Percentiles rank a stretch among this genome's conserved stretches.
phyloP scores from a whole-genome alignment of 176 grass and related monocot species.

The Stipa capillata region DNA sequence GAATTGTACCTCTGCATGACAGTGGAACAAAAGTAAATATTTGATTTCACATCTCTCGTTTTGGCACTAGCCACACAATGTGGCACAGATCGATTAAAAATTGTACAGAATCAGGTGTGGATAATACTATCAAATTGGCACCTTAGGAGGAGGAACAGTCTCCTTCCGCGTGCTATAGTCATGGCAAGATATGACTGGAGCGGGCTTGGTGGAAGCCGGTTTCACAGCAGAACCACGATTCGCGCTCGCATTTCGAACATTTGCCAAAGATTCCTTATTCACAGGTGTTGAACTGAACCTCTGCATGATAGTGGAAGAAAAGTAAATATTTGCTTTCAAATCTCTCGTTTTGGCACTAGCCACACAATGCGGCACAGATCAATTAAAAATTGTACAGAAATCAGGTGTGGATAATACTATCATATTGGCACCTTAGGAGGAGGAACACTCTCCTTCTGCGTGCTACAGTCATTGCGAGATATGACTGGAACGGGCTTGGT shows the following conservation, averaged over 20 bases:
- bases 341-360: no score
- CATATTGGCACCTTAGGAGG: neutral
- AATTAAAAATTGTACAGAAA: constrained; percentile 24
- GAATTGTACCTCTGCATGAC: no score
- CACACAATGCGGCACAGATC: no score
- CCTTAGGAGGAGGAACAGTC: neutral
- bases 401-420: neutral
- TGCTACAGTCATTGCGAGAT: neutral
- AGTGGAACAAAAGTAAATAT: no score
- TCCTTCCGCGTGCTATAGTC: neutral
- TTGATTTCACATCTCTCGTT: no score
- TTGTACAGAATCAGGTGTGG: constrained; percentile 15
- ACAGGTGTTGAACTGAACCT: constrained; percentile 20
- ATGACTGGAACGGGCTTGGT: constrained; percentile 7
- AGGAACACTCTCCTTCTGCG: neutral
- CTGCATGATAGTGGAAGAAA: no score
- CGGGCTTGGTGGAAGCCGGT: constrained; percentile 22
- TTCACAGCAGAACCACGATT: neutral
- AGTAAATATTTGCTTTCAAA: no score
- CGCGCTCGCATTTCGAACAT: no score
- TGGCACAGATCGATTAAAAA: no score
- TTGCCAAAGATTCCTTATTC: constrained; percentile 34
- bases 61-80: no score
- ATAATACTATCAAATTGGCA: neutral
- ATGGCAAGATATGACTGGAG: neutral